Base-by-base conservation (phyloP, 2,329 filamentous ascomycete genomes). In the Fusarium redolens region DNA sequence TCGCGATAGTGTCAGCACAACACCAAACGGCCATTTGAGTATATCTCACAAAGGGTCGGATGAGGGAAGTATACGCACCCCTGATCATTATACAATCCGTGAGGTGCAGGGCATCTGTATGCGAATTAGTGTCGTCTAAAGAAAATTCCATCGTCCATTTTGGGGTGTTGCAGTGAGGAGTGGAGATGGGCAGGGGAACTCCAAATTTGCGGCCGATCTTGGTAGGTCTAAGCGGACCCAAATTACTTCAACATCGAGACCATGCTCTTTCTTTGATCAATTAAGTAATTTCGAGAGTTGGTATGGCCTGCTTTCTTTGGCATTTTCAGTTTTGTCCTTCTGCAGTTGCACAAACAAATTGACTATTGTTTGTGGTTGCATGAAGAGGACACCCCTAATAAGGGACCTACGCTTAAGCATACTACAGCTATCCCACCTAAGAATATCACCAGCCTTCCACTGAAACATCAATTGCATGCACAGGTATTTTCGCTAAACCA, bases 141-240 rank as follows among this genome's bases (percentile, higher is more conserved):
- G 13, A 31, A 33, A 33, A 56, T 33, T 0, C 9, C n/a, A 5
- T 22, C 17, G 4, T 7, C 3, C 13, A 20, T 28, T 20, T 61
- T 28, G 17, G 44, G 17, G 8, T 20, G 13, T 41, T 35, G 14
- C 38, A 28, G 45, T 30, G n/a, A 30, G 47, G 22, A 40, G 65
- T 61, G 63, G 63, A 43, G 54, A 62, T 48, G n/a, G 7, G 20
- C 18, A 28, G 22, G 18, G 59, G 48, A 20, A n/a, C 47, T 31
- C 30, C 30, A 37, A 61, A 8, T 35, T 31, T 56, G 30, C 20
- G 18, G 15, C 48, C 43, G 3, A 13, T 35, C 33, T 47, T 44
- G 55, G 65, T 47, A 68, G 14, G 37, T 55, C 41, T 38, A 68
- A 62, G 63, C 65, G 65, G 41, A 30, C 22, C 15, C 30, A 17